Percentiles rank a stretch among this genome's conserved stretches.
Conservation (phyloP, 305 asterid genomes). For the Plantago rigida region DNA sequence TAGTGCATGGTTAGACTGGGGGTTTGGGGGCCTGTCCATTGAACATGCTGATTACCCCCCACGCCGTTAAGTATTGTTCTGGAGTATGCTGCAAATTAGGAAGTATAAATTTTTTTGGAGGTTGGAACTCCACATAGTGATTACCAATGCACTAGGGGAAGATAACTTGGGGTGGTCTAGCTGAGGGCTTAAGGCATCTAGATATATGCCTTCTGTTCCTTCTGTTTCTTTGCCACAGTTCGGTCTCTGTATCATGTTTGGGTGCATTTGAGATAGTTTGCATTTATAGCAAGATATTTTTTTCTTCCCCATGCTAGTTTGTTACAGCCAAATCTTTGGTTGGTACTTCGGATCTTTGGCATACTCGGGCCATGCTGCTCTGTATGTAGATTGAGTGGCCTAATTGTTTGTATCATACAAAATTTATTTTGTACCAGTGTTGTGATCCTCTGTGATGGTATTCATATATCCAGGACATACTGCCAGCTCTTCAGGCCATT, state of each 20-base stretch:
- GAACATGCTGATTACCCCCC: neutral
- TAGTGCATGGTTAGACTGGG: slow-evolving; percentile 14
- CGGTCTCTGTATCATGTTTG: slow-evolving; percentile 2
- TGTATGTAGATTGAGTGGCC: slow-evolving; percentile 18
- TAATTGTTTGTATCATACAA: slow-evolving; percentile 14
- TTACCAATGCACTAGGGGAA: neutral
- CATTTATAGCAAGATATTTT: neutral
- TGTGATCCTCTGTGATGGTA: slow-evolving; percentile 21
- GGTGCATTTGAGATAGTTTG: slow-evolving; percentile 5
- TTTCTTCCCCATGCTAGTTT: neutral
- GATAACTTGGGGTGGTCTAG: neutral
- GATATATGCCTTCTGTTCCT: neutral
- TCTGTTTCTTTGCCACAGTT: neutral
- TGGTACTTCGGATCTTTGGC: slow-evolving; percentile 13
- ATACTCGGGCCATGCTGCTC: slow-evolving; percentile 12
- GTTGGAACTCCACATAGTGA: neutral
- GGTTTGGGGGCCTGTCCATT: slow-evolving; percentile 1
- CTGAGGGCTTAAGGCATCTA: neutral
- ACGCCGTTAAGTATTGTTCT: neutral
- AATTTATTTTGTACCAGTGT: slow-evolving; percentile 15
- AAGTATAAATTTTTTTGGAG: neutral
- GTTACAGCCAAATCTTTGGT: neutral
- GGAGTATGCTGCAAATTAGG: slow-evolving; percentile 9
- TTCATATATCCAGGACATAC: slow-evolving; percentile 57
- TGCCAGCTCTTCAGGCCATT: slow-evolving; percentile 70